Conservation (phyloP, 768 basidiomycete genomes). For the Artomyces pyxidatus region DNA sequence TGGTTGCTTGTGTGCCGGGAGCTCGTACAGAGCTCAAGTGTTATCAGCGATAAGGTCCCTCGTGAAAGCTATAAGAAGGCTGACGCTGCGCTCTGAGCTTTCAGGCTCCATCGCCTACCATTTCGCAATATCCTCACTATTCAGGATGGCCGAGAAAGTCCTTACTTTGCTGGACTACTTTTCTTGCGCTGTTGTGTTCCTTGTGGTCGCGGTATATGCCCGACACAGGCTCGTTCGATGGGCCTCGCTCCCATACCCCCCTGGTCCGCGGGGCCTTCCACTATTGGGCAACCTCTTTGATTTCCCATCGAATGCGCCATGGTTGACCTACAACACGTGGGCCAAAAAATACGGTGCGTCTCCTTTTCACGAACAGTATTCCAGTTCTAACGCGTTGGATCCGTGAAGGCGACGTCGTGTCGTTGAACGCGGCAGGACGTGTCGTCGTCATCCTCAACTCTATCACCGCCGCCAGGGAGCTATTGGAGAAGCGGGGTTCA, state of each 20-base stretch:
- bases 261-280: not conserved
- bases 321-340: not conserved
- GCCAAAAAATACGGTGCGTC: not conserved
- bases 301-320: not conserved
- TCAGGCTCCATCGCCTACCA: too few relatives aligned
- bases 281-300: not conserved
- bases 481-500: slow-evolving; percentile 45
- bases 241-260: not conserved
- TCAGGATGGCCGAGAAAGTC: too few relatives aligned
- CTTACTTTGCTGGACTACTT: too few relatives aligned
- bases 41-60: too few relatives aligned
- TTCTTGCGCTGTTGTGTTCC: too few relatives aligned
- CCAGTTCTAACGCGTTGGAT: not conserved
- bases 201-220: too few relatives aligned
- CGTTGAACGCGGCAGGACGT: slow-evolving; percentile 32
- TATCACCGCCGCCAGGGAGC: slow-evolving; percentile 33
- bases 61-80: too few relatives aligned
- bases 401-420: not conserved
- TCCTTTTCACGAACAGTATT: not conserved
- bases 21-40: too few relatives aligned
- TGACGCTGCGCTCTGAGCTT: too few relatives aligned
- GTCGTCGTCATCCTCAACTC: slow-evolving; percentile 43
- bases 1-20: too few relatives aligned
- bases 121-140: too few relatives aligned
- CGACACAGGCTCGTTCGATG: too few relatives aligned